These are phyloP conservation scores for Elaeis oleifera DNA, from an alignment of 202 grass and related monocot species.

Conservation along the genomic window DNA sequence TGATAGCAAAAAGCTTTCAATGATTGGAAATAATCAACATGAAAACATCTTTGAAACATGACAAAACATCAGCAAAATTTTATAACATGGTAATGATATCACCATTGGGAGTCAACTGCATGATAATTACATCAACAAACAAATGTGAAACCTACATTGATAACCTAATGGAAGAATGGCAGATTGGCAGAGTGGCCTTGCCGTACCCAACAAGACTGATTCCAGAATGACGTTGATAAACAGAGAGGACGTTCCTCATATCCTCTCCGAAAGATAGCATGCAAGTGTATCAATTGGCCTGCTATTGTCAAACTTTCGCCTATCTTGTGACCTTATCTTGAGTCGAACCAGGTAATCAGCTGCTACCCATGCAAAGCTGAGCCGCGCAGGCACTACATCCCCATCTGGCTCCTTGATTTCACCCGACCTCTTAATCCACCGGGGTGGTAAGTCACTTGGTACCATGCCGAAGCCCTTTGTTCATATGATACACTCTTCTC, in stretches of 20 bases:
- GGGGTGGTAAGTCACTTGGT: slow-evolving; percentile 77
- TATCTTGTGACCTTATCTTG: slow-evolving; percentile 41
- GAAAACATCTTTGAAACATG: too few species aligned
- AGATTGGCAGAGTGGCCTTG: slow-evolving; percentile 67
- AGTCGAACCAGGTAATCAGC: slow-evolving; percentile 65
- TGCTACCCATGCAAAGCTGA: slow-evolving; percentile 82
- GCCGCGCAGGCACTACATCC: slow-evolving; percentile 23
- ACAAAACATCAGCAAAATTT: too few species aligned
- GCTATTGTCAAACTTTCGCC: slow-evolving; percentile 19
- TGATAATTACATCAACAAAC: too few species aligned
- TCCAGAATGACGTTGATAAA: neutral
- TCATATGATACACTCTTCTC: slow-evolving; percentile 45
- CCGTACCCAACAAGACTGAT: slow-evolving; percentile 1
- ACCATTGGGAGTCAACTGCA: too few species aligned
- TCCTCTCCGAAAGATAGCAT: slow-evolving; percentile 47
- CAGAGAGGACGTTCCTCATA: slow-evolving; percentile 12
- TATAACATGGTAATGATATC: too few species aligned
- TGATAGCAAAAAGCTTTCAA: too few species aligned
- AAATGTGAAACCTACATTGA: too few species aligned
- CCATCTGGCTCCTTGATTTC: slow-evolving; percentile 34
- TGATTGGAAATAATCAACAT: too few species aligned
- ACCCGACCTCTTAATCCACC: slow-evolving; percentile 42
- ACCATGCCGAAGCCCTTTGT: slow-evolving; percentile 81
- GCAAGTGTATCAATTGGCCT: slow-evolving; percentile 53
- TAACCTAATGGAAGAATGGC: too few species aligned